A percentile compares a stretch with the other conserved stretches of the same genome.
Evolutionary conservation across 306 rosid genomes (phyloP).

Genomic region (Canavalia gladiata): DNA sequence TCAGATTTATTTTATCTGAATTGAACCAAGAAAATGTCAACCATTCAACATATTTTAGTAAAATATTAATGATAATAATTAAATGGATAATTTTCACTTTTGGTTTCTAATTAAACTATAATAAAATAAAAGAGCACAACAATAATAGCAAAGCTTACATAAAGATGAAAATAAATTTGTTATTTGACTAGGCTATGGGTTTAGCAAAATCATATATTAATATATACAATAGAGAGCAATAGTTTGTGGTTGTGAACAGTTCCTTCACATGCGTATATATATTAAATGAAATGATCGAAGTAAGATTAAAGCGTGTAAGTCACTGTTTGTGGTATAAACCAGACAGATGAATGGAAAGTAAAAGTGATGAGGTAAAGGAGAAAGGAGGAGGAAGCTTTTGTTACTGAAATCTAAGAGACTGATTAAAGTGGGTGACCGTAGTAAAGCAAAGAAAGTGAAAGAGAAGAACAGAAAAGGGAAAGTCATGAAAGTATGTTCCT

Average conservation of each 20-base stretch:
- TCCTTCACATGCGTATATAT: not conserved
- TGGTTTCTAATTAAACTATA: not conserved
- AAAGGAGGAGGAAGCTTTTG: conserved; percentile 57
- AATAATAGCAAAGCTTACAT: not conserved
- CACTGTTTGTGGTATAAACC: not conserved
- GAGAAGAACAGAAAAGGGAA: conserved; percentile 47
- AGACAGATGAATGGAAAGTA: conserved; percentile 42
- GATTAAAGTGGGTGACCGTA: conserved; percentile 68
- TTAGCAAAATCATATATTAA: not conserved
- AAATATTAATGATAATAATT: not conserved
- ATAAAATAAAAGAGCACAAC: not conserved
- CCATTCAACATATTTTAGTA: not conserved
- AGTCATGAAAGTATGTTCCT: conserved; percentile 51
- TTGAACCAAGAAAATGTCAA: not conserved
- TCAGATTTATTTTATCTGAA: not conserved
- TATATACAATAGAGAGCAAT: not conserved
- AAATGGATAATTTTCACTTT: not conserved
- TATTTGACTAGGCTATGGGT: not conserved
- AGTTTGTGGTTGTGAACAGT: conserved; percentile 8
- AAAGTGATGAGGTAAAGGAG: conserved; percentile 38
- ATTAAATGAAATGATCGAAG: not conserved
- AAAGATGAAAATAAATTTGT: not conserved
- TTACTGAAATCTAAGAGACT: conserved; percentile 85
- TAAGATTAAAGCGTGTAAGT: conserved; percentile 19
- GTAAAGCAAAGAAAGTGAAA: conserved; percentile 67